These are phyloP conservation scores for Kwoniella heveanensis DNA, from an alignment of 768 basidiomycete genomes.

Conservation along the genomic window DNA sequence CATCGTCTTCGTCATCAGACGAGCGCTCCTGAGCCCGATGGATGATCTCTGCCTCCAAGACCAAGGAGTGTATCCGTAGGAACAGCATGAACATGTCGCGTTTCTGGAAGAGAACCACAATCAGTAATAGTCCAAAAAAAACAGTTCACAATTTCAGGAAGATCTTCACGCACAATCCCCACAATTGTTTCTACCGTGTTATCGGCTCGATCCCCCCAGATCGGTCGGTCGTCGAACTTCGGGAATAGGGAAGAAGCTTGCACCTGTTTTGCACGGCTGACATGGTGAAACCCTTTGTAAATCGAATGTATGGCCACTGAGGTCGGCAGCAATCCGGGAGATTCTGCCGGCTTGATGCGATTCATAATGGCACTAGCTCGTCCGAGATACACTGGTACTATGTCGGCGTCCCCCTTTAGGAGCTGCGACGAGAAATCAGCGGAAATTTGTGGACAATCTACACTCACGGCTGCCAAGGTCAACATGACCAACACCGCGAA, in stretches of 20 bases:
- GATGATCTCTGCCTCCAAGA: background rate
- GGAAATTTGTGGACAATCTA: too few species aligned
- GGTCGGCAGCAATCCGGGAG: background rate
- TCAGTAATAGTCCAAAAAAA: too few species aligned
- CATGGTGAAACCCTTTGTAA: background rate
- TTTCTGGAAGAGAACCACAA: background rate
- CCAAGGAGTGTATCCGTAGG: background rate
- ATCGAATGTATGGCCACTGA: background rate
- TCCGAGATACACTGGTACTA: too few species aligned
- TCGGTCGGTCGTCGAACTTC: background rate
- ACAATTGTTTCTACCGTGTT: background rate
- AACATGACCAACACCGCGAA: too few species aligned
- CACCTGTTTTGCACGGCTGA: background rate
- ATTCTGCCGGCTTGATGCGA: background rate
- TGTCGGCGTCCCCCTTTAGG: too few species aligned
- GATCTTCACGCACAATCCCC: background rate
- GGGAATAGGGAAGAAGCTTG: background rate
- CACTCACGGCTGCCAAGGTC: too few species aligned
- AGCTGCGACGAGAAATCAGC: too few species aligned
- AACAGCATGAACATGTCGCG: constrained; percentile 2
- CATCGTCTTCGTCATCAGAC: background rate
- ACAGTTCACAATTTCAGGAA: too few species aligned
- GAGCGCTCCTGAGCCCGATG: background rate
- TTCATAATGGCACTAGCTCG: background rate
- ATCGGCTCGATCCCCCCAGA: background rate